Evolutionary conservation across 805 yeast species (phyloP).

Genomic region (Grigorovia yakushimaensis): DNA sequence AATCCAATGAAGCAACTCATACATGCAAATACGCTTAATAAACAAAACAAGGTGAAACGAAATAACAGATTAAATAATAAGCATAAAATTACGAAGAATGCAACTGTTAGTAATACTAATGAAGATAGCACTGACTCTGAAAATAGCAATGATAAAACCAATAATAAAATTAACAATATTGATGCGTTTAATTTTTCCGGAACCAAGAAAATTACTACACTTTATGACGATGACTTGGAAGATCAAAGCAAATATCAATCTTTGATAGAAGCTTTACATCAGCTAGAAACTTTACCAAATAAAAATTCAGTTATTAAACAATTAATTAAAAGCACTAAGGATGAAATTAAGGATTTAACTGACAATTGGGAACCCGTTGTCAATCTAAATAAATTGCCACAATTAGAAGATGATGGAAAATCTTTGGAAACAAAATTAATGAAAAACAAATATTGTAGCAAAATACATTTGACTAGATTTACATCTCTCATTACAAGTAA

Average conservation of each 20-base stretch:
- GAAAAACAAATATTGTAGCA: conserved; percentile 19
- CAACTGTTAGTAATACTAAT: not conserved
- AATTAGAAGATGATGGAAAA: conserved; percentile 3
- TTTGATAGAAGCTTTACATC: conserved; percentile 11
- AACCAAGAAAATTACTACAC: not conserved
- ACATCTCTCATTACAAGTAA: conserved; percentile 5
- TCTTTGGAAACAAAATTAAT: conserved; percentile 25
- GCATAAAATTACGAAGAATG: not conserved
- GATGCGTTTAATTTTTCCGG: not conserved
- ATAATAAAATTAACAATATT: not conserved
- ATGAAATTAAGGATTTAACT: conserved; percentile 9
- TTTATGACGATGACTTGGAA: conserved; percentile 17
- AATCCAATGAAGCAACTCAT: not conserved
- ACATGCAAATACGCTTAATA: not conserved
- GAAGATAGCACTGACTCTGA: not conserved
- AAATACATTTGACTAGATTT: conserved; percentile 17
- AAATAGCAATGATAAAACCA: not conserved
- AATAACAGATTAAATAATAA: too few species aligned
- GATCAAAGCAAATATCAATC: conserved; percentile 10
- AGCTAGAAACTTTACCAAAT: conserved; percentile 9
- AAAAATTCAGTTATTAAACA: conserved; percentile 5
- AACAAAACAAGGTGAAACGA: not conserved
- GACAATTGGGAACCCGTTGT: conserved; percentile 17
- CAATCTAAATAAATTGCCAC: conserved; percentile 7
- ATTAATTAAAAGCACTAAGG: conserved; percentile 12